Base-by-base conservation (phyloP, 148 eudicot genomes). In the Pharnaceum exiguum region DNA sequence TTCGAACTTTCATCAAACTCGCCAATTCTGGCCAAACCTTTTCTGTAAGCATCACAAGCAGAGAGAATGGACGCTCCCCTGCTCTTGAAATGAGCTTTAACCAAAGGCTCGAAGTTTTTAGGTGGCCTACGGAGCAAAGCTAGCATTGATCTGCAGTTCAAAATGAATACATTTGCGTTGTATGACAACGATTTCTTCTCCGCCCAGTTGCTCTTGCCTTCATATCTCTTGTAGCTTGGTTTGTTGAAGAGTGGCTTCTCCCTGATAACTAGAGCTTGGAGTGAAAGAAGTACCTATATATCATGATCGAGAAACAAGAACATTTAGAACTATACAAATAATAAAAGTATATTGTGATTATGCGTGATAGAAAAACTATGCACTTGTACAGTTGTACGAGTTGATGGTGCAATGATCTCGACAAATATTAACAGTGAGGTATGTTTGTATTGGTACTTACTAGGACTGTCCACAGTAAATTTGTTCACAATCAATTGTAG, bases 231-330 rank as follows among this genome's bases (percentile, higher is more conserved):
- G 10, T 23, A 10, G 1, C 72, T 62, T 10, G 87, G 82, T 51
- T 79, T 84, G 47, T 84, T 84, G 46, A 74, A 84, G 44, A 26
- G 79, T 0, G 91, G 91, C 18, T 59, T 50, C 30, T 55, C 71
- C 65, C 82, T 82, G 19, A 85, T 69, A 29, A 85, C 82, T 2
- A 85, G 81, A 5, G 82, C 91, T 40, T 85, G 87, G 29, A 84
- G 55, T 0, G 91, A 85, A 11, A 85, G 71, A 29, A 85, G 50
- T 3, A 85, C 50, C 66, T 84, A 87, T 11, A n/a, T n/a, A n/a
- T n/a, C n/a, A n/a, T n/a, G n/a, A n/a, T n/a, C n/a, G n/a, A n/a
- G n/a, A n/a, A n/a, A n/a, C n/a, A n/a, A n/a, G n/a, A n/a, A n/a
- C n/a, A n/a, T n/a, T n/a, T n/a, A n/a, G n/a, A n/a, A n/a, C n/a